Conservation (phyloP, 768 basidiomycete genomes). For the Tremella yokohamensis region DNA sequence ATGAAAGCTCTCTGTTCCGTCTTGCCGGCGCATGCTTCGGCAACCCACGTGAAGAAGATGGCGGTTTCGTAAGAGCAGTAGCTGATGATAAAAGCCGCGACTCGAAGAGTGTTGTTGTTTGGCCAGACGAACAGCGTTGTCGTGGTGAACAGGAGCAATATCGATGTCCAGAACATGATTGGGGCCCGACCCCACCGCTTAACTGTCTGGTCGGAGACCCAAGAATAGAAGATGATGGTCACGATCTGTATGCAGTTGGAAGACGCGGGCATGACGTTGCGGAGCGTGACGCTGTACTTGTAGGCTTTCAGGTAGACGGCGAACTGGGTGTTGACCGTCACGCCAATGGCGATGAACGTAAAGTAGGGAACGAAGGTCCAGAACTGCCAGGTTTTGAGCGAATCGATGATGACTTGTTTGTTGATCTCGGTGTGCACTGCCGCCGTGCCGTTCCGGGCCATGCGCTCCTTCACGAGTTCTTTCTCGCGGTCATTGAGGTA, state of each 20-base stretch:
- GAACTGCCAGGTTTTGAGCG: slow-evolving; percentile 14
- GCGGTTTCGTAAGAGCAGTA: neutral
- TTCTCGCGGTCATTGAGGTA: slow-evolving; percentile 28
- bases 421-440: slow-evolving; percentile 4
- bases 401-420: neutral
- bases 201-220: slow-evolving; percentile 9
- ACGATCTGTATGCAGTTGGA: slow-evolving; percentile 9
- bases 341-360: neutral
- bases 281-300: slow-evolving; percentile 16
- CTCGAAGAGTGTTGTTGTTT: neutral
- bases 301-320: slow-evolving; percentile 20
- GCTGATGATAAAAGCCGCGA: neutral
- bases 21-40: slow-evolving; percentile 16
- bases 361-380: slow-evolving; percentile 11
- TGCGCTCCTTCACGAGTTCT: slow-evolving; percentile 18
- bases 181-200: slow-evolving; percentile 4
- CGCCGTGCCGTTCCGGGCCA: slow-evolving; percentile 15
- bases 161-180: neutral
- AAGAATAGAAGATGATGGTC: slow-evolving; percentile 6
- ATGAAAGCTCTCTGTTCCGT: slow-evolving; percentile 20
- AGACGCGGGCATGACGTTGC: slow-evolving; percentile 23
- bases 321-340: slow-evolving; percentile 16
- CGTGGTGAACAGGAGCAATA: neutral
- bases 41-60: slow-evolving; percentile 15
- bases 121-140: neutral